A percentile compares a stretch with the other conserved stretches of the same genome.
Evolutionary conservation across 2,329 filamentous ascomycete genomes (phyloP).

Genomic region (Sporothrix sp.): DNA sequence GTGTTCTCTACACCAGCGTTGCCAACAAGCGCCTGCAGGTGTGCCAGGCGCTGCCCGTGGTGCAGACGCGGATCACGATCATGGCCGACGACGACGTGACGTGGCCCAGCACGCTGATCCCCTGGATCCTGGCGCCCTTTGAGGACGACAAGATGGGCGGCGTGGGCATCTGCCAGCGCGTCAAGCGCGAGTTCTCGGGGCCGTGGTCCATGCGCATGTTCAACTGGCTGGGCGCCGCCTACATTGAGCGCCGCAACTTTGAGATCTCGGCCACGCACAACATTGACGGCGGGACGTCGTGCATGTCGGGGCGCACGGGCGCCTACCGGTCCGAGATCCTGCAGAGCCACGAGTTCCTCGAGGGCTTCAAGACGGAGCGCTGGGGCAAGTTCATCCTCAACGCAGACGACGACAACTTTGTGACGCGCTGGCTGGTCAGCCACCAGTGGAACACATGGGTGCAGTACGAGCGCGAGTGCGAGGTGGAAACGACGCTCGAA

Average conservation of each 20-base stretch:
- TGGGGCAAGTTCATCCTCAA: conserved; percentile 87
- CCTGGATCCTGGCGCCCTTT: conserved; percentile 89
- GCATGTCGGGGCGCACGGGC: conserved; percentile 88
- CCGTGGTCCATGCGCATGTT: conserved; percentile 56
- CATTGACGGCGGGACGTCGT: conserved; percentile 91
- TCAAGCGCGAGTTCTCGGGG: conserved; percentile 57
- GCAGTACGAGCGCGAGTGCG: conserved; percentile 84
- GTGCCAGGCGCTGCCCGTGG: conserved; percentile 78
- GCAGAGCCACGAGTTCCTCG: conserved; percentile 72
- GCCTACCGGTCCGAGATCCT: conserved; percentile 86
- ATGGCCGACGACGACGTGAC: conserved; percentile 95
- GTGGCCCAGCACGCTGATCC: conserved; percentile 76
- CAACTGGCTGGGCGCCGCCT: conserved; percentile 86
- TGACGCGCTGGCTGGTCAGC: conserved; percentile 89
- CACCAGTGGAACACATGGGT: conserved; percentile 92
- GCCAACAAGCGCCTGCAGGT: conserved; percentile 95
- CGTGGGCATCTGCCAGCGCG: conserved; percentile 82
- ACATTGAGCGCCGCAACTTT: conserved; percentile 90
- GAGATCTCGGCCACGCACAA: conserved; percentile 94
- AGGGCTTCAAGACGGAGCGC: conserved; percentile 83
- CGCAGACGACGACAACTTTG: conserved; percentile 96
- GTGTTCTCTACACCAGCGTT: conserved; percentile 67
- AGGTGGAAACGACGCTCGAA: conserved; percentile 87
- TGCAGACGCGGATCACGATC: conserved; percentile 74
- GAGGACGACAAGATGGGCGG: conserved; percentile 76